Conservation (phyloP, 1,284 basidiomycete genomes). For the Coniophora puteana region DNA sequence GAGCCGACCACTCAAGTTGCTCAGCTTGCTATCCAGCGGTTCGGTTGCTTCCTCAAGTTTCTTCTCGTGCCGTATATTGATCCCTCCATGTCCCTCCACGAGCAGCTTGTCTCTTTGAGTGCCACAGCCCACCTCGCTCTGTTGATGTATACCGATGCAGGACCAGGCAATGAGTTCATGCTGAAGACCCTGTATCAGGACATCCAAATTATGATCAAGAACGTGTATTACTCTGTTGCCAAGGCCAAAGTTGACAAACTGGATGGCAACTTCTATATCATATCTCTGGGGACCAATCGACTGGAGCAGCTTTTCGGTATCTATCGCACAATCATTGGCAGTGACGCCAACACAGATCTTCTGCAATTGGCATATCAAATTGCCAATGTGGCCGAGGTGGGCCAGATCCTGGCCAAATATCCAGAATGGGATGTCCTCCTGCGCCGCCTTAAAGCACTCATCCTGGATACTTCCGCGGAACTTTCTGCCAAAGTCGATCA, state of each 20-base stretch:
- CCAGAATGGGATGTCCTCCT: constrained; percentile 15
- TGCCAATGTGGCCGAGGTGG: constrained; percentile 9
- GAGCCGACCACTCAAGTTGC: not conserved
- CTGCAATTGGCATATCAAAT: constrained; percentile 15
- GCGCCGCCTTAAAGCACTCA: not conserved
- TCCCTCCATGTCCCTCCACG: constrained; percentile 10
- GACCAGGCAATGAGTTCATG: constrained; percentile 7
- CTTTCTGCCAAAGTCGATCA: too few relatives aligned
- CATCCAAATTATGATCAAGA: too few relatives aligned
- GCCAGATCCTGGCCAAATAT: constrained; percentile 14
- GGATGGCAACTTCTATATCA: constrained; percentile 17
- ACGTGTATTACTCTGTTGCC: too few relatives aligned
- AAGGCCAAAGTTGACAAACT: constrained; percentile 20
- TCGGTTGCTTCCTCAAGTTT: not conserved
- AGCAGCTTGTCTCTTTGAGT: constrained; percentile 15
- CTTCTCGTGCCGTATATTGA: constrained; percentile 11
- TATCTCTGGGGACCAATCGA: constrained; percentile 20
- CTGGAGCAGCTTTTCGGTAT: constrained; percentile 18
- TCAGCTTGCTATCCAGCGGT: not conserved
- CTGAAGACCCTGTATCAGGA: constrained; percentile 13
- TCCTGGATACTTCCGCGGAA: not conserved
- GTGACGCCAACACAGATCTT: constrained; percentile 17
- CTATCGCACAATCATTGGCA: constrained; percentile 15
- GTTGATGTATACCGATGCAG: constrained; percentile 9
- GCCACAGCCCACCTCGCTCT: constrained; percentile 14